Conservation (phyloP, 208 protist genomes). For the Trypanosoma platydactyli region DNA sequence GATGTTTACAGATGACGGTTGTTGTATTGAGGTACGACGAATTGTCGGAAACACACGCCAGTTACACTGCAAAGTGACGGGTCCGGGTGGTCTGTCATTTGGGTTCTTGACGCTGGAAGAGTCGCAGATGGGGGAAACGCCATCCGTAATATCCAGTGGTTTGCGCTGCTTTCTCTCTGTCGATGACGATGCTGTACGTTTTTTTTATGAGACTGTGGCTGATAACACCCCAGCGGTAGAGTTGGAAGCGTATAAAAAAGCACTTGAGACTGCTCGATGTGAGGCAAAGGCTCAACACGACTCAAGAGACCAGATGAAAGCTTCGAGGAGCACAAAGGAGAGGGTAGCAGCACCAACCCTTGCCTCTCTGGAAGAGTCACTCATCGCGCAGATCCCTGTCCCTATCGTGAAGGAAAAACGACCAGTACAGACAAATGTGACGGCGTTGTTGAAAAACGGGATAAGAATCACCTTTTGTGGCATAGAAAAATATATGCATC, state of each 20-base stretch:
- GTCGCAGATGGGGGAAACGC: slow-evolving; percentile 1
- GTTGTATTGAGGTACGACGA: slow-evolving; percentile 55
- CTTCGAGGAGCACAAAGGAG: slow-evolving; percentile 26
- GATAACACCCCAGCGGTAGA: slow-evolving; percentile 64
- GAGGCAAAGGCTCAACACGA: slow-evolving; percentile 62
- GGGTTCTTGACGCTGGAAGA: slow-evolving; percentile 43
- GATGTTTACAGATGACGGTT: slow-evolving; percentile 62
- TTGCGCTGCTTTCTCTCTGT: slow-evolving; percentile 47
- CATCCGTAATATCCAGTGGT: slow-evolving; percentile 35
- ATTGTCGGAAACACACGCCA: slow-evolving; percentile 60
- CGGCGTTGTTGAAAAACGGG: slow-evolving; percentile 19
- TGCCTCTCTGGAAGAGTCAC: slow-evolving; percentile 48
- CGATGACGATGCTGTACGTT: slow-evolving; percentile 24
- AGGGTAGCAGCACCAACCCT: slow-evolving; percentile 44
- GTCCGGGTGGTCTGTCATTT: slow-evolving; percentile 30
- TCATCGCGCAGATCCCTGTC: slow-evolving; percentile 44
- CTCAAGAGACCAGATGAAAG: slow-evolving; percentile 29
- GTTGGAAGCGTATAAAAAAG: slow-evolving; percentile 34
- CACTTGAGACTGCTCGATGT: slow-evolving; percentile 47
- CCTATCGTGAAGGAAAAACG: slow-evolving; percentile 20
- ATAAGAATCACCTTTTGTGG: slow-evolving; percentile 11
- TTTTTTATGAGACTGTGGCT: slow-evolving; percentile 61
- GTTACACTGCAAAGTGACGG: slow-evolving; percentile 40
- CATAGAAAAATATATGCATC: slow-evolving; percentile 13
- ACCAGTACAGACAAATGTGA: slow-evolving; percentile 13